Base-by-base conservation (phyloP, 257 asterid species). In the Penstemon barbatus region DNA sequence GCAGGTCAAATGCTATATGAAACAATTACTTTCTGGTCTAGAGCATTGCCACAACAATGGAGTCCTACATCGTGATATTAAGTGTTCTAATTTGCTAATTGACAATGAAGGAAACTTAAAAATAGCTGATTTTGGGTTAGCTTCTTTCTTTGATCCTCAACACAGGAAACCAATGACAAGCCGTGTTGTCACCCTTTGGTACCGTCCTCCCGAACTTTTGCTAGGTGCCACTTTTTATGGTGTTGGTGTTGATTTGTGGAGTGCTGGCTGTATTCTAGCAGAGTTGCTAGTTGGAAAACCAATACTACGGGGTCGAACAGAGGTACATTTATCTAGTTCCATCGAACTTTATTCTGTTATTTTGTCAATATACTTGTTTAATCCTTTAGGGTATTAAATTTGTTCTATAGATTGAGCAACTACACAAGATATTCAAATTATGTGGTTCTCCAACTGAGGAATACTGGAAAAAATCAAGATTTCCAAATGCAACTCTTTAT, bases 1-100 rank as follows among this genome's bases (percentile, higher is more conserved):
- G 81, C 83, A 92, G 98, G 90, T 90, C 11, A 92, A 92, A 76
- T 89, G 97, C 89, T 92, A 74, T 73, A 82, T 89, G 87, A 83
- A 85, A 57, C 97, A 92, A 69, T 73, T 92, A 62, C 83, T 92
- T 52, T 88, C 95, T 66, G 98, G 98, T 39, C 87, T 92, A 25
- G 97, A 88, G 83, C 97, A 92, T 68, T 90, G 97, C 84, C 98
- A 92, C 80, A 81, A 71, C 78, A 92, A 90, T 52, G 97, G 98
- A 25, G 93, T 92, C 62, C 80, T 90, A 54, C 98, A 92, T 73
- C 90, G 98, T 43, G 98, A 92, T 78, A 89, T 92, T 44, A 92
- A 90, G 80, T 84, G 93, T 77, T 90, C 98, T 48, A 92, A 92
- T 80, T 74, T 92, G 81, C 89, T 92, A 38, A 85, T 90, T 41